Base-by-base conservation (phyloP, 106 monocot genomes). In the Allium fistulosum region DNA sequence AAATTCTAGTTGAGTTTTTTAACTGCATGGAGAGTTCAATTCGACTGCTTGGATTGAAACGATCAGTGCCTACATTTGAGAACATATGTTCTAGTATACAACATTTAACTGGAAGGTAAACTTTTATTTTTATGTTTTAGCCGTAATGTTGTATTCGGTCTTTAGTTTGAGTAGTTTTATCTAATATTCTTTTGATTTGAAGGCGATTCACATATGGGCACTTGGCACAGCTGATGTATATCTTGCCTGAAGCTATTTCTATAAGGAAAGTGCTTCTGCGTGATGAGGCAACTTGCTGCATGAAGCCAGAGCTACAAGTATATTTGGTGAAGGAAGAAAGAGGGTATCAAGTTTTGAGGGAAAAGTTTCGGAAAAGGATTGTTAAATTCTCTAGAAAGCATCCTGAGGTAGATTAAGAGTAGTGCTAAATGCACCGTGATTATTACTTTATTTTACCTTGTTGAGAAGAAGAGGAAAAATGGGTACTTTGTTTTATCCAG, bases 251-350 rank as follows among this genome's bases (percentile, higher is more conserved):
- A 57, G 80, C 75, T 11, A 80, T 90, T 71, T 72, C 69, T 18
- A 63, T 85, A 47, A 90, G 83, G 58, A 90, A 85, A 62, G 75
- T 85, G 46, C 69, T 83, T 71, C 61, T 80, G 67, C 82, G 68
- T 57, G 90, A 90, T 73, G 85, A 82, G 52, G 70, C 47, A 9
- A 90, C 80, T 37, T 80, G 82, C 67, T 85, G 82, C 17, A 80
- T 90, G 82, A 85, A 83, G 60, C 82, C 85, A 22, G 90, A 83
- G 17, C 80, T 90, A 11, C 90, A 78, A 63, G 37, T 90, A 27
- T 72, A 46, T 49, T 58, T 90, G 48, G 26, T 63, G 10, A 78
- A 80, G 65, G 75, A 66, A 7, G 82, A 80, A 62, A 83, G 73
- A 51, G 75, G 59, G 14, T 78, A 70, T 69, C 70, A 70, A 22